phyloP scores from a whole-genome alignment of 352 stramenopile genomes.

The Hyaloperonospora arabidopsidis region DNA sequence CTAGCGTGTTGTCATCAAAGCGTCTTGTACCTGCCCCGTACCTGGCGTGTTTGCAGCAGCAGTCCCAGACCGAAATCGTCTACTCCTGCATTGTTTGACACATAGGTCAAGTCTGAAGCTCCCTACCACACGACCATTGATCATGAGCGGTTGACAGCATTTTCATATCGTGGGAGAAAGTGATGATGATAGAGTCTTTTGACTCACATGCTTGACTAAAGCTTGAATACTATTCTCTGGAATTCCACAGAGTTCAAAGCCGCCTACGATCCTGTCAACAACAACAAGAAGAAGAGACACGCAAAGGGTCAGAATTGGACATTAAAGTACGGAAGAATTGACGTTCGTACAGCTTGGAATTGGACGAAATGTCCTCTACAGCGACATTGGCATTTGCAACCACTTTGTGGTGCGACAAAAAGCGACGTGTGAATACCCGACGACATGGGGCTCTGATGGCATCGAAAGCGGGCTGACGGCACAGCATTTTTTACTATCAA shows the following conservation, averaged over 20 bases:
- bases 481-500: conserved; percentile 11
- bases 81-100: conserved; percentile 91
- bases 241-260: conserved; percentile 90
- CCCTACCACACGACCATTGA: conserved; percentile 30
- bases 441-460: not conserved
- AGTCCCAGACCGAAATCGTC: conserved; percentile 91
- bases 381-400: conserved; percentile 55
- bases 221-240: conserved; percentile 87
- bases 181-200: too few species aligned
- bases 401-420: conserved; percentile 51
- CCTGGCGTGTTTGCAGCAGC: conserved; percentile 88
- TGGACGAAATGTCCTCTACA: conserved; percentile 66
- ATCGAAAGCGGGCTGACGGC: not conserved
- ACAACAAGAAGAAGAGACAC: too few species aligned
- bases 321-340: not conserved
- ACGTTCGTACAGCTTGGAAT: conserved; percentile 53
- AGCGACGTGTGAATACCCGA: conserved; percentile 7
- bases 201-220: conserved; percentile 59
- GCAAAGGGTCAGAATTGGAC: not conserved
- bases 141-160: too few species aligned
- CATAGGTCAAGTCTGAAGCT: conserved; percentile 78
- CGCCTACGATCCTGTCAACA: conserved; percentile 63
- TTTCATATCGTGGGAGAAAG: too few species aligned
- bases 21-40: conserved; percentile 2
- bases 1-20: too few species aligned